Conservation (phyloP, 345 rosid species). For the Gossypium thurberi region DNA sequence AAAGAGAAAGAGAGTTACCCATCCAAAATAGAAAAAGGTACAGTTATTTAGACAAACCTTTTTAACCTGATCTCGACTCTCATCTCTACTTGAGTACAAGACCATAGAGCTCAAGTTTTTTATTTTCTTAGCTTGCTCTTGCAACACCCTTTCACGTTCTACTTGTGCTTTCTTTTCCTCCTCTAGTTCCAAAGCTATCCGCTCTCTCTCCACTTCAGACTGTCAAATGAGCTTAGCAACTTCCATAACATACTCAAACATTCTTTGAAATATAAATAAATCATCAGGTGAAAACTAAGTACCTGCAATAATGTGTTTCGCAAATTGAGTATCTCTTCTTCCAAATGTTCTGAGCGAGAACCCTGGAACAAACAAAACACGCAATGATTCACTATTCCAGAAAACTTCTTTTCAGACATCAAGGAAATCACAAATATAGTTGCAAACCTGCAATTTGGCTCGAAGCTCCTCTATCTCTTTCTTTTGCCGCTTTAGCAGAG, state of each 20-base stretch:
- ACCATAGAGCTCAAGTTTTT: constrained; percentile 89
- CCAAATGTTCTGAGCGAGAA: constrained; percentile 83
- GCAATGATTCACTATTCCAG: neutral
- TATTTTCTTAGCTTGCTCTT: constrained; percentile 89
- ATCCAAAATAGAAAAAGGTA: neutral
- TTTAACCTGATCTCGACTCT: constrained; percentile 48
- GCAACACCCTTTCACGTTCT: constrained; percentile 79
- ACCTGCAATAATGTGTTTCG: constrained; percentile 90
- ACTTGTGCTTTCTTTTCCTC: constrained; percentile 96
- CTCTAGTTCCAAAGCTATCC: constrained; percentile 83
- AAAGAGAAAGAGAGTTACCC: neutral
- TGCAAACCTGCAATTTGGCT: constrained; percentile 67
- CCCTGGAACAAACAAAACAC: constrained; percentile 36
- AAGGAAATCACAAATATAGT: neutral
- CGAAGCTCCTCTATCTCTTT: constrained; percentile 97
- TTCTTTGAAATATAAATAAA: constrained; percentile 9
- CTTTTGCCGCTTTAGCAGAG: constrained; percentile 91
- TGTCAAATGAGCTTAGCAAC: constrained; percentile 23
- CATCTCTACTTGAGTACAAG: constrained; percentile 69
- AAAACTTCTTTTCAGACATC: constrained; percentile 1
- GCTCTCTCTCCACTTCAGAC: constrained; percentile 94
- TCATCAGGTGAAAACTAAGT: constrained; percentile 12
- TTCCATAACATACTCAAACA: constrained; percentile 12
- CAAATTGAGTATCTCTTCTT: constrained; percentile 81
- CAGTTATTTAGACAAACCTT: constrained; percentile 44